These are phyloP conservation scores for Sporothrix globosa DNA, from an alignment of 2,329 filamentous ascomycete genomes.

Conservation along the genomic window DNA sequence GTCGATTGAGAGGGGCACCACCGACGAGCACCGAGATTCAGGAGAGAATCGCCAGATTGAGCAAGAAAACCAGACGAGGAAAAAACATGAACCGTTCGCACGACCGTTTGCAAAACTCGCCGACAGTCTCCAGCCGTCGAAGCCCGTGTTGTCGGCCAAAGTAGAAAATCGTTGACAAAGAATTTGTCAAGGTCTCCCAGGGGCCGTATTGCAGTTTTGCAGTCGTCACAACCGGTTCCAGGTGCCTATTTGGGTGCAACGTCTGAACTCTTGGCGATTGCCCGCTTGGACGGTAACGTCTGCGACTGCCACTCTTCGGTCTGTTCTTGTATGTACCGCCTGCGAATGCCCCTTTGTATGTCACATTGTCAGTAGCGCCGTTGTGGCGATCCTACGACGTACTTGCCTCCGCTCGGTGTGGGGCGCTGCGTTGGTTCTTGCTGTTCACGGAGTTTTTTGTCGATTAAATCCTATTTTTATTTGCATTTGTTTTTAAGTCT, in stretches of 20 bases:
- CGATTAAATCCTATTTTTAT: not conserved
- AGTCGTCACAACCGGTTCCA: not conserved
- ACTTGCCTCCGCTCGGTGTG: slow-evolving; percentile 19
- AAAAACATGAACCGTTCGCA: slow-evolving; percentile 1
- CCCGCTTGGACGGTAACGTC: no score
- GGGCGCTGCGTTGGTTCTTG: not conserved
- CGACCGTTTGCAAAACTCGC: not conserved
- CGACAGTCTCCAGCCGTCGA: not conserved
- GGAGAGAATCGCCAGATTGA: not conserved
- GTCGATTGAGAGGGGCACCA: not conserved
- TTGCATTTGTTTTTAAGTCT: not conserved
- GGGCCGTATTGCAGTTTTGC: no score
- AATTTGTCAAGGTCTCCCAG: slow-evolving; percentile 8
- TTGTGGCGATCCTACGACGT: slow-evolving; percentile 5
- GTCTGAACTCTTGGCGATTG: not conserved
- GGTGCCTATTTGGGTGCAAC: slow-evolving; percentile 20
- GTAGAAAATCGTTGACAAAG: not conserved
- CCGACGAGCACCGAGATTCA: not conserved
- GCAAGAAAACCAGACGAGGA: slow-evolving; percentile 1
- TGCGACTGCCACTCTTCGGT: no score
- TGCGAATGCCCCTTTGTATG: not conserved
- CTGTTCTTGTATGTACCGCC: not conserved
- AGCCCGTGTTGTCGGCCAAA: not conserved
- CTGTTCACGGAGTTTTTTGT: not conserved
- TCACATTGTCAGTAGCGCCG: slow-evolving; percentile 22